Evolutionary conservation across 1,139 yeast species (phyloP).

Genomic region (Blastobotrys apis): DNA sequence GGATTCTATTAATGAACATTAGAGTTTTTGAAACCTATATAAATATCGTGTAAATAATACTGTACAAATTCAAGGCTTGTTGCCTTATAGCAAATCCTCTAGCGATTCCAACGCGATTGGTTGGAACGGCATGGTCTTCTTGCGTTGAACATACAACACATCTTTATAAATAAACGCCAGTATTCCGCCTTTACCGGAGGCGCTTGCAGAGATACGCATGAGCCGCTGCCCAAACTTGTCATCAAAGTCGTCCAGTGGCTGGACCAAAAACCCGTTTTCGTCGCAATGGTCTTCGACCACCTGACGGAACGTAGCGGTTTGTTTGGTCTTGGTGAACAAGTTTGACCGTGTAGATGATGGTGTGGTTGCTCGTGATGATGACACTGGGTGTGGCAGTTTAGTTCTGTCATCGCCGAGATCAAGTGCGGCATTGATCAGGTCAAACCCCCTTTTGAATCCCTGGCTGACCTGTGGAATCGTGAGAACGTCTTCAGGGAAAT

Average conservation of each 20-base stretch:
- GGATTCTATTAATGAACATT: too few species aligned
- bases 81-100: constrained; percentile 3
- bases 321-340: background rate
- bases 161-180: constrained; percentile 43
- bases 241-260: constrained; percentile 34
- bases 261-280: constrained; percentile 36
- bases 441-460: constrained; percentile 32
- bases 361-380: background rate
- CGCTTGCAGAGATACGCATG: constrained; percentile 35
- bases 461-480: constrained; percentile 23
- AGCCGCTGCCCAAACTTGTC: constrained; percentile 36
- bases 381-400: background rate
- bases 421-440: constrained; percentile 35
- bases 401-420: constrained; percentile 23
- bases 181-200: constrained; percentile 34
- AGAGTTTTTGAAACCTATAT: too few species aligned
- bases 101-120: constrained; percentile 31
- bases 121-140: background rate
- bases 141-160: constrained; percentile 40
- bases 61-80: too few species aligned
- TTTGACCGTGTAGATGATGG: background rate
- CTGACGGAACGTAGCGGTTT: constrained; percentile 40
- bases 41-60: too few species aligned
- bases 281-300: constrained; percentile 47
- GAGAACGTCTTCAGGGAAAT: constrained; percentile 26